A percentile compares a stretch with the other conserved stretches of the same genome.
phyloP scores from a whole-genome alignment of 2,329 filamentous ascomycete species.

The Neonectria faginata region DNA sequence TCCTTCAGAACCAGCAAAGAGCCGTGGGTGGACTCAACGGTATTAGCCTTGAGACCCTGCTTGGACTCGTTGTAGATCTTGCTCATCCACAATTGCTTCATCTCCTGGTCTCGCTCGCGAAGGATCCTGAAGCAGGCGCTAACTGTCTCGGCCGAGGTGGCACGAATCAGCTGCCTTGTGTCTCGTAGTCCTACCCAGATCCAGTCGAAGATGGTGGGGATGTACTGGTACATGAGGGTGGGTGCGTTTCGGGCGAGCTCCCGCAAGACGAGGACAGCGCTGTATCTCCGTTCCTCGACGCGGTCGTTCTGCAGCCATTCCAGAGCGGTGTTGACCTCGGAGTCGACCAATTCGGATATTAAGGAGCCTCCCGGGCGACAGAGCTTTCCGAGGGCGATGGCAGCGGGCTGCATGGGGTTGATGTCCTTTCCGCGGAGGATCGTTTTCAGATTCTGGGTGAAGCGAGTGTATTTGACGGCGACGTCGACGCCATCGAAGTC shows the following conservation, averaged over 20 bases:
- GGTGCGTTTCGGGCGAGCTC: conserved; percentile 94
- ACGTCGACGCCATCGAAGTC: conserved; percentile 97
- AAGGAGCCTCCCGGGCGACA: conserved; percentile 93
- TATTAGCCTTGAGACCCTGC: conserved; percentile 81
- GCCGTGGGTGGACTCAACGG: conserved; percentile 91
- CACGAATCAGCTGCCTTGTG: conserved; percentile 88
- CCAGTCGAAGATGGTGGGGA: conserved; percentile 93
- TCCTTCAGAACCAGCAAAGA: conserved; percentile 93
- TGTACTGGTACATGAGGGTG: conserved; percentile 94
- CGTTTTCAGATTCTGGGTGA: conserved; percentile 88
- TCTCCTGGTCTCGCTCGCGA: conserved; percentile 87
- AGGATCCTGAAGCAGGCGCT: conserved; percentile 97
- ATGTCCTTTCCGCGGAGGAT: conserved; percentile 93
- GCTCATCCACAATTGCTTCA: conserved; percentile 88
- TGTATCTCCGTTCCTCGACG: conserved; percentile 92
- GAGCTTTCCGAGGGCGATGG: conserved; percentile 87
- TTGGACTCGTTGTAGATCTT: conserved; percentile 91
- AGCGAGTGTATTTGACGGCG: conserved; percentile 92
- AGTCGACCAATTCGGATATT: conserved; percentile 95
- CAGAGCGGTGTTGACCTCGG: conserved; percentile 93
- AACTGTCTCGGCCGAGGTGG: conserved; percentile 91
- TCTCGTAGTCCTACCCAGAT: conserved; percentile 96
- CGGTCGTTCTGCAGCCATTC: conserved; percentile 98
- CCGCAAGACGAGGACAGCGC: conserved; percentile 88
- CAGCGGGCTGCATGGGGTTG: conserved; percentile 89